Base-by-base conservation (phyloP, 306 rosid species). In the Sechiopsis laciniata region DNA sequence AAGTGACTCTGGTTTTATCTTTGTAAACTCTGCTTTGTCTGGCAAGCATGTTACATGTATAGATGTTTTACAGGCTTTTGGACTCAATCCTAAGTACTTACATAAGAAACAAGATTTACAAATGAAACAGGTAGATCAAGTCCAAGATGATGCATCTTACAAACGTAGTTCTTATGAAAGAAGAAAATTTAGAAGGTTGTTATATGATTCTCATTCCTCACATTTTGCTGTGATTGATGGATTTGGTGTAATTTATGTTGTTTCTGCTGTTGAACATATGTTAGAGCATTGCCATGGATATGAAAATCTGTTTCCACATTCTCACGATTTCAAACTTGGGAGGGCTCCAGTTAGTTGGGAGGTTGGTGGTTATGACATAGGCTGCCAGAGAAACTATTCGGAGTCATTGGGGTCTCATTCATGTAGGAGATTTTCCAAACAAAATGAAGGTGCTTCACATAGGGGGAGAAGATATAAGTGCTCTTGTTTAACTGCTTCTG, bases 221-320 rank as follows among this genome's bases (percentile, higher is more conserved):
- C 82, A 83, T 78, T 74, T 94, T 78, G 96, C 90, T 2, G 95
- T 84, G 73, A 85, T 89, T 75, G 98, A 87, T 81, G 92, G 85
- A 78, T 83, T 50, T 78, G 98, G 98, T 58, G 85, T 90, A 75
- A 85, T 87, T 71, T 94, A 94, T 75, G 87, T 86, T 73, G 74
- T 87, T 72, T 80, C 78, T 65, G 70, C 81, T 61, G 74, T 77
- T 58, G 83, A 87, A 35, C 80, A 76, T 86, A 50, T 82, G 75
- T 79, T 70, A 0, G 84, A 79, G 42, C 79, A 76, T 75, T 75
- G 69, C 64, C 76, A 77, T 77, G 76, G 67, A 64, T 77, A 80
- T 72, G 85, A 83, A 82, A 85, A 83, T 76, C 80, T 85, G 80
- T 85, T 87, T 85, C 90, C 88, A 51, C 66, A 77, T 82, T 74